A percentile compares a stretch with the other conserved stretches of the same genome.
Evolutionary conservation across 306 rosid genomes (phyloP).

Genomic region (Quercus berberidifolia): DNA sequence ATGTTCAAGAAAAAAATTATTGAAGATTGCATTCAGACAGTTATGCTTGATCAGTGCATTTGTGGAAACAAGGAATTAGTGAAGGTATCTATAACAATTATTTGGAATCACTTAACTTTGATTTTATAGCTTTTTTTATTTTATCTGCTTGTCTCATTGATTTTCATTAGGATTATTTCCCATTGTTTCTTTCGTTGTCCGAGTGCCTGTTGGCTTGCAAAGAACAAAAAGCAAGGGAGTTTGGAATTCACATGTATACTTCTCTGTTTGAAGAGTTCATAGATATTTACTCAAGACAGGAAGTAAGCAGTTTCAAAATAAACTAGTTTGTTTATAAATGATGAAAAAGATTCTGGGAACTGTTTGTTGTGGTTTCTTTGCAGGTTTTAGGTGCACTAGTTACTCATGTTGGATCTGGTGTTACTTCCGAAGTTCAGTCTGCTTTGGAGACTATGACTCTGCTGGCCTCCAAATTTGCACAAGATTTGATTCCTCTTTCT

Average conservation of each 20-base stretch:
- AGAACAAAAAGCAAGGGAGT: conserved; percentile 30
- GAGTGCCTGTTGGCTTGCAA: conserved; percentile 39
- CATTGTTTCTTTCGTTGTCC: conserved; percentile 30
- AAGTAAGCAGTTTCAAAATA: conserved; percentile 20
- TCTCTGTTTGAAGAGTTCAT: conserved; percentile 32
- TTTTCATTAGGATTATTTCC: conserved; percentile 29
- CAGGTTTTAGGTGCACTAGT: conserved; percentile 42
- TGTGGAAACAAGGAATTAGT: conserved; percentile 28
- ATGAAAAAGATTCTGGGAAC: background rate
- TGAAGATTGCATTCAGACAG: conserved; percentile 31
- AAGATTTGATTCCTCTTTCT: conserved; percentile 35
- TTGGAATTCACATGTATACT: conserved; percentile 29
- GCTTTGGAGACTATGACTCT: conserved; percentile 32
- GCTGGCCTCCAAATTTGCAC: conserved; percentile 27
- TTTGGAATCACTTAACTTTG: background rate
- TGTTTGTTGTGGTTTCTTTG: conserved; percentile 1
- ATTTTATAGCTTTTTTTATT: background rate
- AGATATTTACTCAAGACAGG: conserved; percentile 42
- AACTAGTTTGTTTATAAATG: background rate
- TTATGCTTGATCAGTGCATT: conserved; percentile 39
- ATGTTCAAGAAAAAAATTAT: conserved; percentile 33
- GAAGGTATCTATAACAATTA: conserved; percentile 13
- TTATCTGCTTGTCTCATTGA: background rate
- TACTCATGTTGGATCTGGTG: conserved; percentile 41
- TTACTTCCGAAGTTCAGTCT: conserved; percentile 32